Base-by-base conservation (phyloP, 2,329 filamentous ascomycete species). In the Aspergillus ustus region DNA sequence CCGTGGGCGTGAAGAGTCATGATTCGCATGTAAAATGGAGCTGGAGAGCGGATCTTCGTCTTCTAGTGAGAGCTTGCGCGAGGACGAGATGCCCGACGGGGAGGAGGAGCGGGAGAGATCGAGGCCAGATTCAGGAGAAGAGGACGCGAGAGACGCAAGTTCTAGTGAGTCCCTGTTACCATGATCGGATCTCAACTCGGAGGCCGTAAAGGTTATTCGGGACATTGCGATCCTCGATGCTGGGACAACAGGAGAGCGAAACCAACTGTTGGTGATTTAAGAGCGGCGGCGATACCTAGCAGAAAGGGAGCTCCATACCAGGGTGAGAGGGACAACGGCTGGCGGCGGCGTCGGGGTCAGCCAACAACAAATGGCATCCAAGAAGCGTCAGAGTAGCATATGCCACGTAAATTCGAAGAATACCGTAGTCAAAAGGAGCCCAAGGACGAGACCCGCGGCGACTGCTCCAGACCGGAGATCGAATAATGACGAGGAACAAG, bases 91-190 rank as follows among this genome's bases (percentile, higher is more conserved):
- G 69, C 92, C 94, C n/a, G 91, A 92, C 44, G 88, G 86, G 2
- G 88, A 90, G 40, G 93, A 97, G 45, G 83, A 83, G 60, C 90
- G 86, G 17, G 89, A 91, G n/a, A 85, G 81, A 51, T 89, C 87
- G 11, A 84, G 84, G 52, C 80, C 84, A 52, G 85, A 86, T 65
- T 84, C 85, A 56, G 84, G 86, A 69, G 90, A 92, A 68, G 91
- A 93, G 64, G 92, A 96, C 63, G 94, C 95, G 66, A 99, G 88
- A 57, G 93, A 97, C 63, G 93, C 95, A 61, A 99, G 90, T 82
- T 99, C 95, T 73, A 99, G 88, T 51, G 94, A 98, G 84, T 99
- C 95, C 80, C 95, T 91, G 64, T 87, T 80, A 13, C 81, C 80
- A 63, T 70, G 65, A 50, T 69, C 71, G 58, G 70, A 70, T 63